Evolutionary conservation across 2,329 filamentous ascomycete genomes (phyloP).

Genomic region (Pseudonectria buxi): DNA sequence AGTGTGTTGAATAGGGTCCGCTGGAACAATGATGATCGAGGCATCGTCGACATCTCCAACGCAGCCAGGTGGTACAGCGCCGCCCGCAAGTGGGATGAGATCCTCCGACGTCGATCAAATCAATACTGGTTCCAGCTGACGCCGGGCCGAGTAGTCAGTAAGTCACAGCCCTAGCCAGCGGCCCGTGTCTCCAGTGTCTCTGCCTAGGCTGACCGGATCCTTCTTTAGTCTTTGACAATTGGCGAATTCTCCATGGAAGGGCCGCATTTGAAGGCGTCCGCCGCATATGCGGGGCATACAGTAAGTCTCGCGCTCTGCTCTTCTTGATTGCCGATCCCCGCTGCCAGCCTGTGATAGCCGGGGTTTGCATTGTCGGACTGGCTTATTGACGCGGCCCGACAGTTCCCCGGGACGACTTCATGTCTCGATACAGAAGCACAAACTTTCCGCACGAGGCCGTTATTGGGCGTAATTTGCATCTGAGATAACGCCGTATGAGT

Average conservation of each 20-base stretch:
- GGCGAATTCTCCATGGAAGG: constrained; percentile 85
- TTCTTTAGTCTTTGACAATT: constrained; percentile 80
- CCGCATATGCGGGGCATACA: constrained; percentile 86
- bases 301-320: constrained; percentile 44
- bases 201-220: constrained; percentile 7
- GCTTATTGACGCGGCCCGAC: constrained; percentile 4
- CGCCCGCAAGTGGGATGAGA: constrained; percentile 64
- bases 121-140: constrained; percentile 76
- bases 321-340: neutral
- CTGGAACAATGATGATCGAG: constrained; percentile 92
- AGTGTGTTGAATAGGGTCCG: constrained; percentile 53
- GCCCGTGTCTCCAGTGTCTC: neutral
- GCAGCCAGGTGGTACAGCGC: constrained; percentile 69
- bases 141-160: constrained; percentile 72
- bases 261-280: constrained; percentile 75
- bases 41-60: constrained; percentile 41
- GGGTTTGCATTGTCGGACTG: neutral
- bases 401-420: constrained; percentile 77
- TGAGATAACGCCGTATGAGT: constrained; percentile 10
- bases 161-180: constrained; percentile 25
- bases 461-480: constrained; percentile 29
- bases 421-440: constrained; percentile 67
- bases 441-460: constrained; percentile 50
- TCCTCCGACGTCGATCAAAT: constrained; percentile 57
- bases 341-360: neutral